Base-by-base conservation (phyloP, 129 eudicot species). In the Apium graveolens region DNA sequence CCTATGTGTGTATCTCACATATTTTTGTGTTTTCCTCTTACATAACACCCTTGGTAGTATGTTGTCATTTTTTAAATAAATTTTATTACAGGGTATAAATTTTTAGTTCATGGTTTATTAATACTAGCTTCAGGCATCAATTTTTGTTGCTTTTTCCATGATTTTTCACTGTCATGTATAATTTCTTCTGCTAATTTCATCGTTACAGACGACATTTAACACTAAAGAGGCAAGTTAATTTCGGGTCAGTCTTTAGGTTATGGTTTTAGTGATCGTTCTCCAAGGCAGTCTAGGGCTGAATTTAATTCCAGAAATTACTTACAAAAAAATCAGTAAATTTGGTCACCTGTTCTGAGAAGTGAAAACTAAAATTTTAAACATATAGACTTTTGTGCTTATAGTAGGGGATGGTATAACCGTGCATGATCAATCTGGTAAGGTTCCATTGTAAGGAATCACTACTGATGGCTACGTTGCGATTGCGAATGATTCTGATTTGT, bases 371-470 rank as follows among this genome's bases (percentile, higher is more conserved):
- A 7, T 34, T 11, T 21, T 5, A 1, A 51, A 75, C 4, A 31
- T 10, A 10, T 49, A 6, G 78, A 51, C 65, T 37, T 75, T 75
- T 21, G 66, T 75, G 27, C 24, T 79, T 73, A 32, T 35, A 43
- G 9, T 76, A 2, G 49, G 55, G 74, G 86, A 76, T 76, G 76
- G 85, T 83, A 72, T 10, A 65, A 71, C 46, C 63, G 78, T 83
- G 85, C 86, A 94, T 96, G 98, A 94, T 82, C 96, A 89, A 91
- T 75, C 76, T 76, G 97, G 93, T 75, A 94, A 94, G 91, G 91
- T 94, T 86, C 98, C 98, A 84, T 79, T 94, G 76, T 94, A 94
- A 97, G 98, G 98, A 85, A 94, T 94, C 84, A 94, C 98, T 68
- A 93, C 97, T 45, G 98, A 94, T 84, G 98, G 98, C 32, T 88